Conservation (phyloP, 306 rosid genomes). For the Betula pendula region DNA sequence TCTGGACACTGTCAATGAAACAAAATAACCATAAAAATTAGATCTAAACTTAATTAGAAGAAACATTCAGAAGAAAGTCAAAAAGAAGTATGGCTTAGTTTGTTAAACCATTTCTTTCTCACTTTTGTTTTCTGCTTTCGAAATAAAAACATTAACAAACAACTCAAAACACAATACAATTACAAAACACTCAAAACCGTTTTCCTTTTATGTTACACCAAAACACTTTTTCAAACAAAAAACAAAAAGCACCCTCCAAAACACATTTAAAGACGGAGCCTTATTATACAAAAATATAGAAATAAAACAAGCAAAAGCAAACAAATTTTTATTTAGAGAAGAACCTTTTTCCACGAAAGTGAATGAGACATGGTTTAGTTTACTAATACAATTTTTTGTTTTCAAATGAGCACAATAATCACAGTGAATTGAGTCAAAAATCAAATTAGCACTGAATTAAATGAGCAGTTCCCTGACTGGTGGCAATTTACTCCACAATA, state of each 20-base stretch:
- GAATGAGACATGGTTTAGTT: not conserved
- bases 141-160: too few relatives aligned
- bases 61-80: not conserved
- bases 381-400: not conserved
- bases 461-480: slow-evolving; percentile 31
- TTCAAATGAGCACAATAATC: not conserved
- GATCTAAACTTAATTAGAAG: slow-evolving; percentile 11
- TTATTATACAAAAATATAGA: too few relatives aligned
- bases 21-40: slow-evolving; percentile 17
- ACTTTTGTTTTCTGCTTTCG: too few relatives aligned
- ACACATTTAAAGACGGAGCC: too few relatives aligned
- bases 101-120: too few relatives aligned
- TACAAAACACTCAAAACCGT: too few relatives aligned
- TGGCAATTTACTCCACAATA: slow-evolving; percentile 36
- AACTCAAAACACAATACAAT: too few relatives aligned
- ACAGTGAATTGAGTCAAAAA: not conserved
- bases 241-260: too few relatives aligned
- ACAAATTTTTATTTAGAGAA: not conserved
- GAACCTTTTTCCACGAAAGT: not conserved
- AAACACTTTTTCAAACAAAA: too few relatives aligned
- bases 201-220: too few relatives aligned
- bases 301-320: slow-evolving; percentile 6
- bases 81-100: not conserved
- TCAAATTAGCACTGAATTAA: slow-evolving; percentile 25
- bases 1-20: slow-evolving; percentile 87